Conservation (phyloP, 805 yeast genomes). For the Nakazawaea wickerhamii region DNA sequence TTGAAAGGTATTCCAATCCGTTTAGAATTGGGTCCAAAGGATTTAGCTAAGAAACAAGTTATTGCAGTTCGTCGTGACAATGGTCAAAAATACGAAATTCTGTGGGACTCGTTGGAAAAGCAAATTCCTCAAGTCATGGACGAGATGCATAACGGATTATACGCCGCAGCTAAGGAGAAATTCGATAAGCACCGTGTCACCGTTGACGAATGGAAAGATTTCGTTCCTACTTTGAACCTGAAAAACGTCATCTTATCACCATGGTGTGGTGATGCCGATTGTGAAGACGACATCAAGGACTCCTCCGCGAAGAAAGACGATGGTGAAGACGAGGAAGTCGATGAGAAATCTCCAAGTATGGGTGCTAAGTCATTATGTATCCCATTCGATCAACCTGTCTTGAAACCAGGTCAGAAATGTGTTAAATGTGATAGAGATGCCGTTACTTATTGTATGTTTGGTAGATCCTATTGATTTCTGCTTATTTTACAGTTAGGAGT, state of each 20-base stretch:
- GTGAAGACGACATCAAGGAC: conserved; percentile 97
- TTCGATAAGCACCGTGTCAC: conserved; percentile 79
- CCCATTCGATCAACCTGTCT: conserved; percentile 86
- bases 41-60: conserved; percentile 71
- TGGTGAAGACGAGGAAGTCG: conserved; percentile 82
- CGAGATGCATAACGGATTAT: conserved; percentile 72
- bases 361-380: conserved; percentile 98
- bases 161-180: conserved; percentile 69
- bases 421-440: conserved; percentile 78
- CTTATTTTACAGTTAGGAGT: conserved; percentile 2
- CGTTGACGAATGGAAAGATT: conserved; percentile 85
- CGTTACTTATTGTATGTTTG: conserved; percentile 85
- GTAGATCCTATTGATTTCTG: conserved; percentile 71
- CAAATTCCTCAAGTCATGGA: conserved; percentile 75
- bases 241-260: conserved; percentile 91
- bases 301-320: conserved; percentile 73
- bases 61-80: conserved; percentile 92
- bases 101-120: conserved; percentile 58
- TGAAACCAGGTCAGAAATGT: conserved; percentile 79
- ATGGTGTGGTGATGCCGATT: conserved; percentile 93
- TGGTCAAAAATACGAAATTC: conserved; percentile 65
- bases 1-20: conserved; percentile 93
- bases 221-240: conserved; percentile 85
- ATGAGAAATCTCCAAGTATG: conserved; percentile 97
- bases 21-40: conserved; percentile 95